Base-by-base conservation (phyloP, 1,139 yeast species). In the Kodamaea ohmeri region DNA sequence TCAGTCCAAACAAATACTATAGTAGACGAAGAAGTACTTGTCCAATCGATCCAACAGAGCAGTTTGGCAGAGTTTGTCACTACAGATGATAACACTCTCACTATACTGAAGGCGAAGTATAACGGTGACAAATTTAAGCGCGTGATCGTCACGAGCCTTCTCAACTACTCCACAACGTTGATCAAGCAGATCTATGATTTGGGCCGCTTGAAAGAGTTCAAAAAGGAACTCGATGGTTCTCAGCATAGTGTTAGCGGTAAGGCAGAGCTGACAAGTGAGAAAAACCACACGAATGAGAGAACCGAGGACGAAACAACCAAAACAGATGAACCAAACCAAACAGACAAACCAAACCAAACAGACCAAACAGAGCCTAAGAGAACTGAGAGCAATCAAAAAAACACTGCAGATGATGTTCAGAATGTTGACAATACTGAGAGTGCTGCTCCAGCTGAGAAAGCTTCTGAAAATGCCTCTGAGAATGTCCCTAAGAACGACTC, bases 141-240 rank as follows among this genome's bases (percentile, higher is more conserved):
- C 17, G 51, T 62, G 2, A 55, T 65, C 1, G 48, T 63, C 4
- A 49, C 53, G 4, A 54, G 65, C 2, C 46, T 63, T 0, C 44
- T 50, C 37, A 44, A 49, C 21, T 65, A 66, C 40, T 49, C 61
- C 2, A 48, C 50, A 26, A 46, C 50, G 27, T 49, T 67, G 39
- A 42, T 61, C 18, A 57, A 55, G 33, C 52, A 57, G 38, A 54
- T 65, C 18, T 60, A 61, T 38, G 67, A 60, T 30, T 48, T 62
- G 38, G 38, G 46, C 6, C 21, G 38, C 17, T 19, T 32, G 14
- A 30, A 28, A 20, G 22, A 42, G 32, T 32, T 37, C 12, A 34
- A 19, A 37, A 20, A 7, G 12, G 35, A 11, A 14, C 32, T 27
- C 2, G 40, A 34, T 12, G 32, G 29, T 4, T 20, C 29, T 21